Base-by-base conservation (phyloP, 116 monocot species). In the Zostera marina region DNA sequence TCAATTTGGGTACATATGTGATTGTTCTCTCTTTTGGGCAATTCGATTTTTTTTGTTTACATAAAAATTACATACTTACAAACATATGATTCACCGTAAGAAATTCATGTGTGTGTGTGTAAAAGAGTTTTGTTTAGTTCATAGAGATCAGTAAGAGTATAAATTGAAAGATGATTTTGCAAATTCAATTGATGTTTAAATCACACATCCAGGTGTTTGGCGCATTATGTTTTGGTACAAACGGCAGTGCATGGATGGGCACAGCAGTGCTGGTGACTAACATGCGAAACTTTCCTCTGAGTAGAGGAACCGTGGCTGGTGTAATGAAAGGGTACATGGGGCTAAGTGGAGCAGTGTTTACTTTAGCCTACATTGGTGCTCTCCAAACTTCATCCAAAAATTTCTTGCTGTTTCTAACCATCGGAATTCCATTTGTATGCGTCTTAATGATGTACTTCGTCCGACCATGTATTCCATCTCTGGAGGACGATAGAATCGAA, bases 231-330 rank as follows among this genome's bases (percentile, higher is more conserved):
- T 62, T 88, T 53, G 94, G 77, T 11, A 94, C 81, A 6, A 94
- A 94, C 52, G 82, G 88, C 44, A 61, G 81, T 47, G 89, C 81
- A 21, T 84, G 89, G 81, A 53, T 89, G 14, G 81, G 81, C 3
- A 94, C 88, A 8, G 88, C 66, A 17, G 88, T 81, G 26, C 76
- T 94, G 5, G 84, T 94, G 12, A 88, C 94, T 58, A 94, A 88
- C 77, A 88, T 88, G 94, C 72, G 88, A 63, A 94, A 94, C 68
- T 88, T 94, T 56, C 94, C 94, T 63, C 63, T 74, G 43, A 88
- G 84, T 56, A 60, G 88, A 15, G 88, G 94, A 19, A 77, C 81
- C n/a, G 88, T 94, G 41, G 84, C 88, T 4, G 88, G 94, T 39
- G 79, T 94, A 38, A 68, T 94, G 5, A 88, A 94, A 61, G 88